Base-by-base conservation (phyloP, 345 rosid species). In the Eucalyptus tenuipes region DNA sequence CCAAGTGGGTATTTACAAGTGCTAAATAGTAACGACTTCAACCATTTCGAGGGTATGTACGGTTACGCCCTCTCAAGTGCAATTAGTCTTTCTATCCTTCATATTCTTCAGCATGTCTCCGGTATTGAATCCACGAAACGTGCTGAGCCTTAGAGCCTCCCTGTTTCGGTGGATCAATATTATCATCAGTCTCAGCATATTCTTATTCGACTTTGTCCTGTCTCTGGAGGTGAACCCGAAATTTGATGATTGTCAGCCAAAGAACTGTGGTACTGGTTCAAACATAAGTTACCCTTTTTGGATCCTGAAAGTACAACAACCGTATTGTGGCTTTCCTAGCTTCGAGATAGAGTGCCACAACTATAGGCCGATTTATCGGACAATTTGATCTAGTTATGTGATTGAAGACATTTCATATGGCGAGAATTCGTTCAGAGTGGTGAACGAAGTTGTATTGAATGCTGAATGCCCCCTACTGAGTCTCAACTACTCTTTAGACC, bases 231-330 rank as follows among this genome's bases (percentile, higher is more conserved):
- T 10, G 82, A 75, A 37, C 82, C 82, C 3, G 13, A 75, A 5
- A 75, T 75, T 75, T 37, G 88, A 93, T 64, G 47, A 85, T 31
- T 92, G 94, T 88, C 75, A 84, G 40, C 92, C 91, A 29, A 88
- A 50, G 40, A 90, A 31, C 88, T 92, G 89, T n/a, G 90, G 89
- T 42, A 87, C 1, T 7, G 93, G 92, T 66, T 90, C 90, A 37
- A 86, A 89, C 12, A 88, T 93, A 89, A 88, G 90, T 64, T 91
- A 89, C 87, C 93, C 89, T 10, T 91, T 93, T 87, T 85, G 85
- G 49, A 86, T 92, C 57, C 80, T 7, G 0, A 20, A 5, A 75
- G 20, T 49, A 27, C 81, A 45, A 24, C 49, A 89, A 31, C 50
- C 86, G 9, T 86, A 42, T 82, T 92, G 93, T 80, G 92, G 92